A percentile compares a stretch with the other conserved stretches of the same genome.
Conservation (phyloP, 2,329 filamentous ascomycete species). For the Orbilia oligospora region DNA sequence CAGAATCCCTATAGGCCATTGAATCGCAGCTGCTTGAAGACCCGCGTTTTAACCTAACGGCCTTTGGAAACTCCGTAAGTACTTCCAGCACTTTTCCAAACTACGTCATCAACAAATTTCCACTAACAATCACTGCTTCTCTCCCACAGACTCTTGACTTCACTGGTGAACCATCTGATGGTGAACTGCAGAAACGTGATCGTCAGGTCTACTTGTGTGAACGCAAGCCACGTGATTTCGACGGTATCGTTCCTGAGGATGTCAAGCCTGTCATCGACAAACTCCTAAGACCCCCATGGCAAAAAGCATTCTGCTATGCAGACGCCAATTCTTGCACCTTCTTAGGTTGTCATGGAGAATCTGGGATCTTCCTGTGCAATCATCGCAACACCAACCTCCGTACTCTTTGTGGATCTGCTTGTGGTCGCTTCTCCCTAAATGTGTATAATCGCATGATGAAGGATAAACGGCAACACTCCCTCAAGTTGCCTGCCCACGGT, state of each 20-base stretch:
- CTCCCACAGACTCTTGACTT: background rate
- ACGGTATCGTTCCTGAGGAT: constrained; percentile 16
- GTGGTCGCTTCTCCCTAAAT: constrained; percentile 12
- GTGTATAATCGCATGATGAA: constrained; percentile 14
- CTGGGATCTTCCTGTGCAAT: constrained; percentile 35
- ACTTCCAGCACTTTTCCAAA: background rate
- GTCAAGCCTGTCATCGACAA: constrained; percentile 21
- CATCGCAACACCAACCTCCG: background rate
- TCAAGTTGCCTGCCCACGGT: background rate
- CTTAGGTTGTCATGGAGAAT: constrained; percentile 14
- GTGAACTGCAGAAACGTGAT: constrained; percentile 3
- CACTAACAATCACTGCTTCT: background rate
- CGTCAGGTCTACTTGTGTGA: constrained; percentile 32
- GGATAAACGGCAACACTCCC: background rate
- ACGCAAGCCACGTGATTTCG: background rate
- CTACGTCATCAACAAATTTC: background rate
- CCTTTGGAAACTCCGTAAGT: constrained; percentile 25
- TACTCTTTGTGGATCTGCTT: constrained; percentile 36
- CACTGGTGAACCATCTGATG: background rate
- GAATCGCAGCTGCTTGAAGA: background rate
- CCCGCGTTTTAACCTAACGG: background rate
- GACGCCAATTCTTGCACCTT: background rate
- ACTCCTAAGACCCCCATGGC: constrained; percentile 14
- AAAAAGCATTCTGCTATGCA: constrained; percentile 45
- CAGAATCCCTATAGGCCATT: background rate